These are phyloP conservation scores for Monosporozyma siamensis DNA, from an alignment of 805 yeast genomes.

Conservation along the genomic window DNA sequence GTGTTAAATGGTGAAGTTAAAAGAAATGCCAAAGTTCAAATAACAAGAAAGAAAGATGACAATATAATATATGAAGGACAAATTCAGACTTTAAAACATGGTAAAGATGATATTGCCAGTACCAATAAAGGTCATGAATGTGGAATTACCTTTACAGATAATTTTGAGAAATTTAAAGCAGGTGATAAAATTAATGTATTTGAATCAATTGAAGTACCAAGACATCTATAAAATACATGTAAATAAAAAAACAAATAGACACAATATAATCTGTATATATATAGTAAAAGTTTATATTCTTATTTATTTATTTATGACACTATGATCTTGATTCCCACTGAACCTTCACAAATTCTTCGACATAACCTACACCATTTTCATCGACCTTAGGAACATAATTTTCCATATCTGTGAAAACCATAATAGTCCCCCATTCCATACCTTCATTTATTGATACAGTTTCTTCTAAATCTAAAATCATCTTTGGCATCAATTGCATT, in stretches of 20 bases:
- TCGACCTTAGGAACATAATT: slow-evolving; percentile 55
- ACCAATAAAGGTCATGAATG: slow-evolving; percentile 84
- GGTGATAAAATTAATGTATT: slow-evolving; percentile 72
- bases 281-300: background rate
- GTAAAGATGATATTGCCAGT: slow-evolving; percentile 68
- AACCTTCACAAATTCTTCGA: slow-evolving; percentile 72
- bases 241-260: slow-evolving; percentile 4
- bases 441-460: slow-evolving; percentile 49
- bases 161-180: slow-evolving; percentile 56
- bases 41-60: slow-evolving; percentile 40
- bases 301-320: background rate
- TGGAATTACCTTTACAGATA: slow-evolving; percentile 60
- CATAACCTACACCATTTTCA: slow-evolving; percentile 62
- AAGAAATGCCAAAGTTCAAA: slow-evolving; percentile 48
- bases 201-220: slow-evolving; percentile 53
- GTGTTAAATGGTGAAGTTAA: slow-evolving; percentile 60
- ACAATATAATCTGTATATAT: slow-evolving; percentile 3
- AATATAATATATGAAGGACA: slow-evolving; percentile 43
- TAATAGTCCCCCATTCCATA: slow-evolving; percentile 96
- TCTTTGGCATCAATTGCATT: slow-evolving; percentile 89
- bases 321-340: slow-evolving; percentile 58
- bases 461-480: slow-evolving; percentile 72
- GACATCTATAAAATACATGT: slow-evolving; percentile 34
- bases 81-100: slow-evolving; percentile 66
- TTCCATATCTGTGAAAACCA: slow-evolving; percentile 66